Evolutionary conservation across 164 flowering plant species (phyloP), one percentile per base, ranked within the genome.

Genomic region (Piper betle): DNA sequence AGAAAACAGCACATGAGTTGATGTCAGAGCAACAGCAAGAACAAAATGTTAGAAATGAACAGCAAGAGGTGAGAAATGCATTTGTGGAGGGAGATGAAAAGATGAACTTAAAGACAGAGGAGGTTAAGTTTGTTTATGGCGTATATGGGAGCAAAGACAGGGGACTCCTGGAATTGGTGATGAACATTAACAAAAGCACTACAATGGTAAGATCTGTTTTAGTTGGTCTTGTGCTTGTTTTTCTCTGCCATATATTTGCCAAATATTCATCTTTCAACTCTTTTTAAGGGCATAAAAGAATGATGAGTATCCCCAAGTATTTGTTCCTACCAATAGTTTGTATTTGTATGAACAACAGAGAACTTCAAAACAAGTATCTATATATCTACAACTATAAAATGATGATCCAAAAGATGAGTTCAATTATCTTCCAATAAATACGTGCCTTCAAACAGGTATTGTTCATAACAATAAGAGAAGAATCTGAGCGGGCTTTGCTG

Each of bases 11-110:
- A 46, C 10, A 9, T 10, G 50, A 46, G 12, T 15, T 15, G 10
- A 46, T 10, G 15, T 10, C 50, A 46, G 50, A 46, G 50, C 9
- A 46, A 1, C 75, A 71, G 43, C 25, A 59, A 12, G 43, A 68
- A 53, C 17, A 41, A n/a, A 60, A 55, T 62, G 12, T 43, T 56
- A 25, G 57, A 53, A 18, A 68, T 17, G 13, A 66, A 17, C 13
- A 39, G 33, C 12, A 18, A 58, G 8, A 33, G 52, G 60, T 38
- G 61, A 58, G 58, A 39, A 38, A 38, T 17, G 40, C 13, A 3
- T 20, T 8, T 7, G 64, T 13, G 12, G 53, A 39, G 19, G 37
- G 19, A 16, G 48, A 39, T n/a, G 38, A 56, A 42, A 42, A 12
- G 15, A 33, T 9, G 11, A 55, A 6, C 39, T 25, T 4, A 46